phyloP scores from a whole-genome alignment of 2,329 filamentous ascomycete species.

The Metarhizium sp. region DNA sequence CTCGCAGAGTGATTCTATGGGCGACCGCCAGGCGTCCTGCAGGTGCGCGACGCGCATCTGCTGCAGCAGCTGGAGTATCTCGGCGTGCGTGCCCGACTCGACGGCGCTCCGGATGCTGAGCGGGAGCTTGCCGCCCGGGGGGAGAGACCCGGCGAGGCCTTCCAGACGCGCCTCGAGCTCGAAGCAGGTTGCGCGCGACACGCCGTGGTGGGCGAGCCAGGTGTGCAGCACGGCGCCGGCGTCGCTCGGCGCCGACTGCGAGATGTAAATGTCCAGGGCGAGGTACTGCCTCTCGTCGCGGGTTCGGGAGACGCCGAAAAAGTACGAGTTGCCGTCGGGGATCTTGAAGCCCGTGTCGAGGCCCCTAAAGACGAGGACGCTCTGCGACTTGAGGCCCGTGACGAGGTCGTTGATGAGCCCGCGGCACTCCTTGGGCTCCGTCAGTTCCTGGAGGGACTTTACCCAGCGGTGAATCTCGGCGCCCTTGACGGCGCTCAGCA shows the following conservation, averaged over 20 bases:
- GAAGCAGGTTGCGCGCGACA: conserved; percentile 22
- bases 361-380: conserved; percentile 21
- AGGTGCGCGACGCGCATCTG: conserved; percentile 18
- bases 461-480: conserved; percentile 17
- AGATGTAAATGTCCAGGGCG: conserved; percentile 25
- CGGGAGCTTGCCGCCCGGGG: conserved; percentile 5
- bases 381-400: conserved; percentile 16
- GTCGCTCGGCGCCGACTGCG: conserved; percentile 21
- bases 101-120: conserved; percentile 18
- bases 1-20: conserved; percentile 10
- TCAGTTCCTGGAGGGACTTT: conserved; percentile 12
- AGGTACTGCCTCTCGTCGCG: conserved; percentile 8
- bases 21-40: conserved; percentile 14
- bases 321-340: conserved; percentile 18
- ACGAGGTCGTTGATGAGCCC: conserved; percentile 17
- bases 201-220: conserved; percentile 26
- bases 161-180: conserved; percentile 21
- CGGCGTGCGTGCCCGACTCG: conserved; percentile 18
- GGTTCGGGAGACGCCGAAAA: conserved; percentile 22
- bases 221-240: conserved; percentile 23
- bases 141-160: background rate
- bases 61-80: conserved; percentile 20
- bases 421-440: conserved; percentile 9
- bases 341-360: conserved; percentile 26
- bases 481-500: conserved; percentile 21